A percentile compares a stretch with the other conserved stretches of the same genome.
These are phyloP conservation scores for Odontarrhena argentea DNA, from an alignment of 345 rosid genomes.

Conservation along the genomic window DNA sequence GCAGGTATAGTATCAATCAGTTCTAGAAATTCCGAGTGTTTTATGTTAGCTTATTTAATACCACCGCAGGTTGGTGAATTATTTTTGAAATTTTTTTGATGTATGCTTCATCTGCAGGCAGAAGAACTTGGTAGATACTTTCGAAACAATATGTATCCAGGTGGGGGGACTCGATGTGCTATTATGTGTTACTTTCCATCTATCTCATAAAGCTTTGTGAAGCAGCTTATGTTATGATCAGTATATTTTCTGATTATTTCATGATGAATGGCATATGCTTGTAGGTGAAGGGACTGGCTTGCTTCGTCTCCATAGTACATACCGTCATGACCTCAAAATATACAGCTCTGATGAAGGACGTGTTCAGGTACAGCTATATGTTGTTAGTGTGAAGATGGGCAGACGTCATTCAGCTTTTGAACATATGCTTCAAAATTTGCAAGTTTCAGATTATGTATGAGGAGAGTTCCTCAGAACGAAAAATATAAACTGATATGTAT, in stretches of 20 bases:
- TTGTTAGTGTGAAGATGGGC: constrained; percentile 15
- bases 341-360: constrained; percentile 99
- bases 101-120: constrained; percentile 61
- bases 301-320: constrained; percentile 98
- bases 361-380: constrained; percentile 71
- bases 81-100: constrained; percentile 1
- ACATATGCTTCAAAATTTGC: constrained; percentile 5
- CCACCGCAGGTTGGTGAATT: constrained; percentile 3
- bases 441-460: constrained; percentile 6
- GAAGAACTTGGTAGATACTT: constrained; percentile 98
- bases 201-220: background rate
- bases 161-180: constrained; percentile 42
- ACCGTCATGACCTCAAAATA: constrained; percentile 98
- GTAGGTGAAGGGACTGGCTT: constrained; percentile 98
- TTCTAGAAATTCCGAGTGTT: background rate
- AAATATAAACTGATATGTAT: constrained; percentile 4
- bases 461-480: background rate
- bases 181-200: constrained; percentile 14
- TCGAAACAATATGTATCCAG: constrained; percentile 99
- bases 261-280: constrained; percentile 23
- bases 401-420: background rate
- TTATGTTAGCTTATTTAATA: constrained; percentile 22
- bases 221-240: constrained; percentile 18
- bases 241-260: background rate
- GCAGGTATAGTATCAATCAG: constrained; percentile 58